These are phyloP conservation scores for Nannizziopsis arthrosporioides DNA, from an alignment of 2,329 filamentous ascomycete genomes.

Conservation along the genomic window DNA sequence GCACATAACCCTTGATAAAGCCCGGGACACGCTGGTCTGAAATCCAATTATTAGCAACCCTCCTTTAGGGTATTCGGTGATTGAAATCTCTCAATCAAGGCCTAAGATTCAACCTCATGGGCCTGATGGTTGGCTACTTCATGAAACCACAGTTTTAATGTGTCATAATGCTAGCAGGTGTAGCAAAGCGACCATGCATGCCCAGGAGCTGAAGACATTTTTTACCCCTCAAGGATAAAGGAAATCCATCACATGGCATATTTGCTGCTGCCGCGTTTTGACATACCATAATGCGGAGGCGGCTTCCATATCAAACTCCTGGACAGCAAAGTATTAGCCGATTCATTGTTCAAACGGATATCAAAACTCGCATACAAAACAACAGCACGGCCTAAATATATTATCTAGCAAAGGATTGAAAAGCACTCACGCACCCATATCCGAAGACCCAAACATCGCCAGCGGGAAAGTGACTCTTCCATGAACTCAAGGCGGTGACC, in stretches of 20 bases:
- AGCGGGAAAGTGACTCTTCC: conserved; percentile 33
- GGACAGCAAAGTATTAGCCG: conserved; percentile 1
- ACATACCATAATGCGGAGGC: conserved; percentile 80
- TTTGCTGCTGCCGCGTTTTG: not conserved
- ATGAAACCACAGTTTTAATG: not conserved
- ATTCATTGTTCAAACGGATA: not conserved
- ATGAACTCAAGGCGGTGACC: conserved; percentile 22
- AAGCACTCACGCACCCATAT: conserved; percentile 58
- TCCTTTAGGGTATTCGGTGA: too few species aligned
- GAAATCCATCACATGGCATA: too few species aligned
- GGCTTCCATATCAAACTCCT: conserved; percentile 98
- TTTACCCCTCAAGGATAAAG: not conserved
- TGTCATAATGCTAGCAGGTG: too few species aligned
- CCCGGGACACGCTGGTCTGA: conserved; percentile 74
- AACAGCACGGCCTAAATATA: not conserved
- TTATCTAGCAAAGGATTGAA: not conserved
- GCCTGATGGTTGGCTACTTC: conserved; percentile 1
- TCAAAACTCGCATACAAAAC: not conserved
- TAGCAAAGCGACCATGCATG: not conserved
- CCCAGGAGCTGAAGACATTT: not conserved
- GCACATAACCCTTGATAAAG: conserved; percentile 85
- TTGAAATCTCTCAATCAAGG: not conserved
- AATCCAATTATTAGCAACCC: not conserved
- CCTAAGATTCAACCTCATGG: not conserved
- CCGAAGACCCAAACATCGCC: conserved; percentile 92